These are phyloP conservation scores for Pleurotus tuber-regium DNA, from an alignment of 768 basidiomycete genomes.

Conservation along the genomic window DNA sequence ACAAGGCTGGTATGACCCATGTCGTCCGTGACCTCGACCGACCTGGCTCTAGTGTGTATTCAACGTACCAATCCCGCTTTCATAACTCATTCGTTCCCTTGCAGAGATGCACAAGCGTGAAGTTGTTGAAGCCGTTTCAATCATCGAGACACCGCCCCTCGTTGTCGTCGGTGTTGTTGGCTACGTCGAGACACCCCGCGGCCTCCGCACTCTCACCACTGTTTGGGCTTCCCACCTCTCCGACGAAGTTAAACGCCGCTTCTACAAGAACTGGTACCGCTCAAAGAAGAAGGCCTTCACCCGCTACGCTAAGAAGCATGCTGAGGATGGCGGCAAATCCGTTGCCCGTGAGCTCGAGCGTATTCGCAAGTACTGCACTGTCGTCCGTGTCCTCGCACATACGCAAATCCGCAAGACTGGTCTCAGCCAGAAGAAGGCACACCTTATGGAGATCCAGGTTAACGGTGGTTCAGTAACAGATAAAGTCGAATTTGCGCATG, in stretches of 20 bases:
- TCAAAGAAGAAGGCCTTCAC: constrained; percentile 99
- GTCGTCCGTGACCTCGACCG: constrained; percentile 99
- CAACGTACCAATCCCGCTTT: background rate
- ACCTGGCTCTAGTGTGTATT: constrained; percentile 91
- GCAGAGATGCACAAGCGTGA: constrained; percentile 99
- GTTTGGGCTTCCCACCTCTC: constrained; percentile 98
- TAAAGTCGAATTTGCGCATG: constrained; percentile 95
- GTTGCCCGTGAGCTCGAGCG: constrained; percentile 96
- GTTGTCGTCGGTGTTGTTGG: constrained; percentile 97
- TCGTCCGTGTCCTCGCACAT: constrained; percentile 99
- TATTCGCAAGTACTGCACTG: constrained; percentile 99
- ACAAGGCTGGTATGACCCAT: constrained; percentile 99
- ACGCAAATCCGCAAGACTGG: constrained; percentile 99
- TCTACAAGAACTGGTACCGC: constrained; percentile 99
- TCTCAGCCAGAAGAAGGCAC: constrained; percentile 98
- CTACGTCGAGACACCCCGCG: constrained; percentile 99
- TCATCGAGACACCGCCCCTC: constrained; percentile 96
- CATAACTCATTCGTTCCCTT: constrained; percentile 1
- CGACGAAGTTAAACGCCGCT: constrained; percentile 96
- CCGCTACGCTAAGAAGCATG: constrained; percentile 99
- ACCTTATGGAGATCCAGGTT: constrained; percentile 99
- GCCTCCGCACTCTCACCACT: constrained; percentile 97
- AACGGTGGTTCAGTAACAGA: constrained; percentile 95
- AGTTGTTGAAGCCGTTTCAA: constrained; percentile 95
- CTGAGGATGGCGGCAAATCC: constrained; percentile 91